Base-by-base conservation (phyloP, 2,329 filamentous ascomycete species). In the Sporothrix mexicana region DNA sequence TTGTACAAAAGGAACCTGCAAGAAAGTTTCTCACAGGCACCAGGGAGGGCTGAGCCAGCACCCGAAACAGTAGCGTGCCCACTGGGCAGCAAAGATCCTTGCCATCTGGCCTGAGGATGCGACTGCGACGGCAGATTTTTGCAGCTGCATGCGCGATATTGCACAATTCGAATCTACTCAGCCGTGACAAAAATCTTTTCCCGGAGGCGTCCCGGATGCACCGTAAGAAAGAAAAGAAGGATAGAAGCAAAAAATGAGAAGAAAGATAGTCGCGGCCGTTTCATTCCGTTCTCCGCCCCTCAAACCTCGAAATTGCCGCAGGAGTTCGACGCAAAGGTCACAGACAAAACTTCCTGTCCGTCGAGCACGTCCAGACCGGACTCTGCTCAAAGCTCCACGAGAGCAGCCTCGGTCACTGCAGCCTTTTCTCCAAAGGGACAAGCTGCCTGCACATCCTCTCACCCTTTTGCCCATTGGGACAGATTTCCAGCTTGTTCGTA, bases 51-150 rank as follows among this genome's bases (percentile, higher is more conserved):
- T 30, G 62, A 17, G 59, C 59, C 30, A 25, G 45, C n/a, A 51
- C 25, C 9, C 64, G 64, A 68, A 68, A 68, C 64, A 51, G 64
- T 68, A 68, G 64, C 64, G 45, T 15, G 23, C 23, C 62, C 62
- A 66, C 43, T 30, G 43, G 43, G 7, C 59, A 45, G 43, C 62
- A 66, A 20, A 20, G 20, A 66, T 47, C 43, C 43, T 49, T 66
- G 62, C 23, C 23, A 45, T 66, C 36, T 62, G 59, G n/a, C 59
- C 25, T 59, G 20, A 45, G 15, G 59, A 41, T 43, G 12, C 17
- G 59, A 64, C n/a, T 64, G 59, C 36, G 59, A 64, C 59, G 59
- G 12, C 43, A 45, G 59, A 66, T 66, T 36, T 49, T 43, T 49
- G 43, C 20, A 66, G 62, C 49, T 66, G 20, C 62, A 25, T 66